Evolutionary conservation across 306 rosid genomes (phyloP), one percentile per base, ranked within the genome.

Genomic region (Citrullus mucosospermus): DNA sequence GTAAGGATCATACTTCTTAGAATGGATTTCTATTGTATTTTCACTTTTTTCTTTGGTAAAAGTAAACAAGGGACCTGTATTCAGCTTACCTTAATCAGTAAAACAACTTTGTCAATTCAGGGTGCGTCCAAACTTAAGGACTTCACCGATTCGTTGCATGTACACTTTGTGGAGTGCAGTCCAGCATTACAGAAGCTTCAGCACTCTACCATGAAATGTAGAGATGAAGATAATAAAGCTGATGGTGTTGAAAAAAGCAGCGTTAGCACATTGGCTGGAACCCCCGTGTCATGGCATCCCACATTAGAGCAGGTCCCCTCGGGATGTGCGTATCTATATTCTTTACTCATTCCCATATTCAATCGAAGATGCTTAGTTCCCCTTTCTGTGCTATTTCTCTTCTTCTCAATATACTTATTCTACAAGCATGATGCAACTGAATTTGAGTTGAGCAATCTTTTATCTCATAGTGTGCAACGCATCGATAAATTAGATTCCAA

Each of bases 281-380:
- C 91, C 72, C 96, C 97, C 67, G 96, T 95, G 54, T 89, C 96
- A 22, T 95, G 99, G 99, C 97, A 92, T 88, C 89, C 97, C 78
- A 62, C 91, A 46, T 68, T 95, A 84, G 97, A 92, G 85, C 91
- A 92, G 82, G 93, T 95, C 86, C 97, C 97, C 81, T 82, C 96
- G 9, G 97, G 97, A 86, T 73, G 97, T 95, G 88, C 80, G 96
- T 81, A 80, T 59, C 69, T 77, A 79, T 44, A 55, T 76, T 41
- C 67, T 57, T 46, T 55, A 48, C 46, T 51, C 32, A 28, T 9
- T 50, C 44, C 25, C 59, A 73, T 73, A 14, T 43, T 28, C 2
- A 71, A 22, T 71, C 9, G 74, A 14, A 44, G 18, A 25, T 70
- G 34, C 59, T 48, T 48, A 51, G 48, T 73, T 73, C 55, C 75